Percentiles rank a stretch among this genome's conserved stretches.
phyloP scores from a whole-genome alignment of 2,329 filamentous ascomycete species.

The Hymenoscyphus repandus region DNA sequence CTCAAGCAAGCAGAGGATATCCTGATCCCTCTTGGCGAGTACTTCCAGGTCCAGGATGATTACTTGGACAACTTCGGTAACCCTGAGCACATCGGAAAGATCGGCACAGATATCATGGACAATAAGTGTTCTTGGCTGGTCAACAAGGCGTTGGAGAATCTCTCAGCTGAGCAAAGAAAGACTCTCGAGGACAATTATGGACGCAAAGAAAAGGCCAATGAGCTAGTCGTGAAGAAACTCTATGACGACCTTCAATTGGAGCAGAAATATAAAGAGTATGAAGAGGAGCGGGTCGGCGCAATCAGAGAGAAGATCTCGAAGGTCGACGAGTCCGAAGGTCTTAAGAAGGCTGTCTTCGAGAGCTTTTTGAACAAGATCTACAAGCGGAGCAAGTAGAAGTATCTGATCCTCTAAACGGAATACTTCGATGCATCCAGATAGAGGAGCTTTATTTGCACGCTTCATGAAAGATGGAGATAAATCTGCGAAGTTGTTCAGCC shows the following conservation, averaged over 20 bases:
- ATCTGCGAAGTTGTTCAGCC: too few species aligned
- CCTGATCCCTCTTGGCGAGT: constrained; percentile 94
- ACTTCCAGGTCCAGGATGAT: constrained; percentile 99
- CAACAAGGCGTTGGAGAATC: constrained; percentile 83
- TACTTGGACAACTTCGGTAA: constrained; percentile 97
- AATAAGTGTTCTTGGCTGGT: constrained; percentile 99
- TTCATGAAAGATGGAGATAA: too few species aligned
- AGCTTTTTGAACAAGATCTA: constrained; percentile 94
- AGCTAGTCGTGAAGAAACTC: constrained; percentile 81
- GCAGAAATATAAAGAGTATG: constrained; percentile 78
- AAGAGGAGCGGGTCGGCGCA: constrained; percentile 79
- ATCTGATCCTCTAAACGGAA: background rate
- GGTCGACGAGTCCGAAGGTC: constrained; percentile 78
- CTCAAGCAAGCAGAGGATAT: constrained; percentile 86
- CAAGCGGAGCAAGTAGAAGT: constrained; percentile 85
- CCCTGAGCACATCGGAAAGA: constrained; percentile 92
- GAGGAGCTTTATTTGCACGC: background rate
- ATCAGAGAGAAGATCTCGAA: constrained; percentile 69
- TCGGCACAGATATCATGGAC: constrained; percentile 97
- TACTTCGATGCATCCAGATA: background rate
- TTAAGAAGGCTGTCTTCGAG: constrained; percentile 89
- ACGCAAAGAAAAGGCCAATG: constrained; percentile 76
- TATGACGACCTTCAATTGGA: constrained; percentile 83
- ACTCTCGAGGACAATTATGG: constrained; percentile 92
- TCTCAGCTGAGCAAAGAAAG: constrained; percentile 78